Evolutionary conservation across 2,329 filamentous ascomycete genomes (phyloP), one percentile per base, ranked within the genome.

Genomic region (Colletotrichum melonis): DNA sequence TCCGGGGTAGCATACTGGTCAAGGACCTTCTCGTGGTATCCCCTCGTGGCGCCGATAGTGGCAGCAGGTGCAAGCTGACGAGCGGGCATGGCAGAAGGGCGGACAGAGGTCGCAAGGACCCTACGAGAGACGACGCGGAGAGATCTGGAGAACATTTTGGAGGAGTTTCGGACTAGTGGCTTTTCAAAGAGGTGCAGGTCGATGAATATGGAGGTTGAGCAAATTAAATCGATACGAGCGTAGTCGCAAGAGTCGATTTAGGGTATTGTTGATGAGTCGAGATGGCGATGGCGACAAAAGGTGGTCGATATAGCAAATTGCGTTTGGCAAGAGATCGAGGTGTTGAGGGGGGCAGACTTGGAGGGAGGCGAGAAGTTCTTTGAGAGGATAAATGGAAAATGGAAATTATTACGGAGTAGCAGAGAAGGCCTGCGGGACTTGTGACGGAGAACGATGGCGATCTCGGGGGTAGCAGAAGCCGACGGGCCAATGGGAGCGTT

Each of bases 1-100:
- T 63, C 68, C 19, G 49, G 66, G 38, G 24, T 46, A 94, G 78
- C 94, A 92, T 96, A 96, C 85, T 96, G 94, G 83, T 97, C 94
- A 76, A 97, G 88, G 76, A 94, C 87, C 81, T 88, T 88, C 81
- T 88, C 87, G 79, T 89, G 87, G 77, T 89, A 89, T 35, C 83
- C 84, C 52, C 87, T 83, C 65, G 81, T 83, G 67, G 85, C 81
- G 63, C 83, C 80, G 76, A 83, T 79, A 60, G 86, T 78, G 52
- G 80, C 79, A 32, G 82, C 81, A 70, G 82, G 84, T 46, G 85
- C 80, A 68, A 84, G 80, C 77, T 86, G 85, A 54, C 85, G 84
- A 65, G 81, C 80, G 69, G 83, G 75, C 70, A 83, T 75, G 67
- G 82, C 77, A 54, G 84, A 78, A 76, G 85, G 78, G 73, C 82